phyloP scores from a whole-genome alignment of 2,329 filamentous ascomycete genomes.

The Cordyceps cateniannulata region DNA sequence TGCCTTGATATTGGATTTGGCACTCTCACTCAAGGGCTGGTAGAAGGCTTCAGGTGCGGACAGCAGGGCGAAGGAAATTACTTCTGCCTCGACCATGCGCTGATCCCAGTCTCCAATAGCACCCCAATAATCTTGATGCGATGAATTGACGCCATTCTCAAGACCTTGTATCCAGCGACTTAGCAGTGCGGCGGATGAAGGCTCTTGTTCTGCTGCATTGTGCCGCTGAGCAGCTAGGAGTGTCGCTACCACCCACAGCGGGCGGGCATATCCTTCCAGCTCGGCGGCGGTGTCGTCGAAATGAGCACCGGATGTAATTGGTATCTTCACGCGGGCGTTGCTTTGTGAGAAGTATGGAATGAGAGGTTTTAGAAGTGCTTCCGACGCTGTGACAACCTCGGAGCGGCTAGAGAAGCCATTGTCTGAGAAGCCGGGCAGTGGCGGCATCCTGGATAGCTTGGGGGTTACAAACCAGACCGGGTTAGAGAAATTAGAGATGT shows the following conservation, averaged over 20 bases:
- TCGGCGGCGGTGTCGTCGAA: slow-evolving; percentile 40
- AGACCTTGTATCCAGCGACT: slow-evolving; percentile 27
- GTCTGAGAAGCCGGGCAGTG: slow-evolving; percentile 33
- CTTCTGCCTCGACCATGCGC: slow-evolving; percentile 49
- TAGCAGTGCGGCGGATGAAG: neutral
- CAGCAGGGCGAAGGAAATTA: slow-evolving; percentile 42
- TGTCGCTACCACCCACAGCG: slow-evolving; percentile 29
- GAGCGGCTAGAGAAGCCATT: slow-evolving; percentile 30
- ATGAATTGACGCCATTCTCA: slow-evolving; percentile 27
- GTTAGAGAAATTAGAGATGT: neutral
- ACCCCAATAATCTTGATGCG: slow-evolving; percentile 39
- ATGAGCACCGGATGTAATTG: slow-evolving; percentile 30
- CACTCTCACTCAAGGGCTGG: slow-evolving; percentile 21
- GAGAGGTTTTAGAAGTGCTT: slow-evolving; percentile 29
- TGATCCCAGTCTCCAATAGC: slow-evolving; percentile 39
- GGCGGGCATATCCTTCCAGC: slow-evolving; percentile 38
- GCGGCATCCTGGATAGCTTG: slow-evolving; percentile 25
- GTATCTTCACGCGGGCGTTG: slow-evolving; percentile 30
- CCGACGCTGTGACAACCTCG: slow-evolving; percentile 29
- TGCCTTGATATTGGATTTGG: slow-evolving; percentile 28
- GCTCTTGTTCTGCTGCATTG: neutral
- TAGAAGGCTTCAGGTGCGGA: slow-evolving; percentile 32
- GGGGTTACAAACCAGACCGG: neutral
- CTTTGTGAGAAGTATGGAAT: slow-evolving; percentile 26
- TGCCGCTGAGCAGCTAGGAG: slow-evolving; percentile 31